Conservation (phyloP, 1,284 basidiomycete species). For the Rhodotorula sp. region DNA sequence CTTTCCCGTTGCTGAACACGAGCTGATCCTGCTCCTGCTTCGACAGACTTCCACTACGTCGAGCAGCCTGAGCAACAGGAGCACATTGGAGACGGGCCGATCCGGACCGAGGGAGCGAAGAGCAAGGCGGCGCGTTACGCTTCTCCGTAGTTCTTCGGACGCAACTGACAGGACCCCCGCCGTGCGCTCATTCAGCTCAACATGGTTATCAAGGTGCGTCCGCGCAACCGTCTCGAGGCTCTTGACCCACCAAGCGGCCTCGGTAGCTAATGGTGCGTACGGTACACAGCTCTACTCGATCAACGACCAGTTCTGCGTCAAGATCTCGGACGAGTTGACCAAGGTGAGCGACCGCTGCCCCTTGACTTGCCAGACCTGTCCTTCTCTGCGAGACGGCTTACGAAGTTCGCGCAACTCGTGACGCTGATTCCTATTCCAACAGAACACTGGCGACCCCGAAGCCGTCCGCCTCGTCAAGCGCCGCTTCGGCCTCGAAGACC, state of each 20-base stretch:
- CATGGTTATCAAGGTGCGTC: slow-evolving; percentile 56
- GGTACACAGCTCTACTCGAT: slow-evolving; percentile 63
- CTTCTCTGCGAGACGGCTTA: too few species aligned
- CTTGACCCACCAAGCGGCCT: too few species aligned
- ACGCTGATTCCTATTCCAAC: neutral
- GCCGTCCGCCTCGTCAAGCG: slow-evolving; percentile 47
- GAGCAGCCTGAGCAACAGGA: slow-evolving; percentile 22
- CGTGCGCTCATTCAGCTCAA: slow-evolving; percentile 56
- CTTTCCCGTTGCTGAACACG: too few species aligned
- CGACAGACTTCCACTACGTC: slow-evolving; percentile 29
- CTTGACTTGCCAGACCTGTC: too few species aligned
- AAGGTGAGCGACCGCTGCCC: slow-evolving; percentile 60
- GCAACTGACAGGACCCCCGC: slow-evolving; percentile 44
- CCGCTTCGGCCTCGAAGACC: slow-evolving; percentile 39
- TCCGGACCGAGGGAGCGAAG: slow-evolving; percentile 14
- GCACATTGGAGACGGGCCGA: slow-evolving; percentile 13
- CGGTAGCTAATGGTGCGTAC: too few species aligned
- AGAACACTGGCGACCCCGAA: slow-evolving; percentile 49
- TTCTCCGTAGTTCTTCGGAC: too few species aligned
- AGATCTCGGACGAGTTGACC: slow-evolving; percentile 83
- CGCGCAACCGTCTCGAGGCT: neutral
- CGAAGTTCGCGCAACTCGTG: too few species aligned
- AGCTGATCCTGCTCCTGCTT: neutral
- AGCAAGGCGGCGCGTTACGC: slow-evolving; percentile 20
- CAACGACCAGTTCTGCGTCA: slow-evolving; percentile 72